A percentile compares a stretch with the other conserved stretches of the same genome.
Evolutionary conservation across 2,329 filamentous ascomycete species (phyloP).

Genomic region (Peltaster fructicola): DNA sequence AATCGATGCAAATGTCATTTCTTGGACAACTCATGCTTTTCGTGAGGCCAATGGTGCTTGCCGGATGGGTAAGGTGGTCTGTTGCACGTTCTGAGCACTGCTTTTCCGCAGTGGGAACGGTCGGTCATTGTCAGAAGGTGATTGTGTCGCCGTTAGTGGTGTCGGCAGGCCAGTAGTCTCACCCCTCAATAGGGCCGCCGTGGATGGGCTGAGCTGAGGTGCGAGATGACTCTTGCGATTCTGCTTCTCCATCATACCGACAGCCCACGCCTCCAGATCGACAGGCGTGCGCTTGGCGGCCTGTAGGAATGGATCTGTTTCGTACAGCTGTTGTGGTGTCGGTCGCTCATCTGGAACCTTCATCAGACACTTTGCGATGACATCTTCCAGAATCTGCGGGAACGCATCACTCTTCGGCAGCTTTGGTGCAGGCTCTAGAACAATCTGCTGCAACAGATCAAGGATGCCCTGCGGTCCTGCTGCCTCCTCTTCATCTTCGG

Average conservation of each 20-base stretch:
- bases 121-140: slow-evolving; percentile 17
- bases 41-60: no score
- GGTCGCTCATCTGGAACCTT: slow-evolving; percentile 80
- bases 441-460: slow-evolving; percentile 90
- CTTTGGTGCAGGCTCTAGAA: slow-evolving; percentile 83
- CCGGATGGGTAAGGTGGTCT: slow-evolving; percentile 29
- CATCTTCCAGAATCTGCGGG: slow-evolving; percentile 83
- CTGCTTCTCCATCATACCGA: slow-evolving; percentile 82
- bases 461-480: slow-evolving; percentile 78
- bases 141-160: slow-evolving; percentile 4
- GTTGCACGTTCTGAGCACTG: slow-evolving; percentile 18
- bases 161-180: slow-evolving; percentile 12
- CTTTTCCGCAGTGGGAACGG: slow-evolving; percentile 25
- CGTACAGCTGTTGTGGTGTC: slow-evolving; percentile 83
- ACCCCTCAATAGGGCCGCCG: slow-evolving; percentile 52
- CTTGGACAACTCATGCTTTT: no score
- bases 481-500: slow-evolving; percentile 48
- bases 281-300: slow-evolving; percentile 94
- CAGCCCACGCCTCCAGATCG: slow-evolving; percentile 81
- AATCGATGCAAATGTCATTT: no score
- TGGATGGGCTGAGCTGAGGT: slow-evolving; percentile 60
- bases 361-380: slow-evolving; percentile 87
- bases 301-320: slow-evolving; percentile 84
- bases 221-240: slow-evolving; percentile 89
- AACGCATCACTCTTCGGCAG: slow-evolving; percentile 96